These are phyloP conservation scores for Ballota nigra DNA, from an alignment of 257 asterid species.

Conservation along the genomic window DNA sequence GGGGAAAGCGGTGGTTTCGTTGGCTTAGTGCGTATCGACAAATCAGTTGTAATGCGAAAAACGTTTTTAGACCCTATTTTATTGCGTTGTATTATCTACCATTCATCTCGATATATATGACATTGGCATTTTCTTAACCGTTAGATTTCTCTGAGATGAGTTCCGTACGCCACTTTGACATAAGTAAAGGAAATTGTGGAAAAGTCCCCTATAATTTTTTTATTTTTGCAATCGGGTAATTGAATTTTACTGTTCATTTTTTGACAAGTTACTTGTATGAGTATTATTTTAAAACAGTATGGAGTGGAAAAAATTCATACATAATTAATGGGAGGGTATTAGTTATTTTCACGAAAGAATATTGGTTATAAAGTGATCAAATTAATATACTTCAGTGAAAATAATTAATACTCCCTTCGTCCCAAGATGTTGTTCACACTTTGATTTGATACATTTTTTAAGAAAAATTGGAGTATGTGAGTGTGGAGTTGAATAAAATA, in stretches of 20 bases:
- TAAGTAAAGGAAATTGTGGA: neutral
- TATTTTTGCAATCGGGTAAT: neutral
- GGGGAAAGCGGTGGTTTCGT: slow-evolving; percentile 26
- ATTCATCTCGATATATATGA: slow-evolving; percentile 4
- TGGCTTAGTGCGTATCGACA: slow-evolving; percentile 27
- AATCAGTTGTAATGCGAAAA: slow-evolving; percentile 5
- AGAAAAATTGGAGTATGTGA: no score
- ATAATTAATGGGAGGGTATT: no score
- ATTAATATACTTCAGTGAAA: no score
- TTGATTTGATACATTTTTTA: no score
- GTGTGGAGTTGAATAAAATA: no score
- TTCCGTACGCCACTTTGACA: neutral
- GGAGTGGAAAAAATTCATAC: no score
- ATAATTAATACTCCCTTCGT: no score
- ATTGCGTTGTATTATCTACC: slow-evolving; percentile 25
- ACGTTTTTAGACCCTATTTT: slow-evolving; percentile 32
- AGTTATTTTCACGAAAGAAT: no score
- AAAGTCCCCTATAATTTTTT: neutral
- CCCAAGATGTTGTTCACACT: no score
- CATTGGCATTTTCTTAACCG: slow-evolving; percentile 10
- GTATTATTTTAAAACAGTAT: neutral
- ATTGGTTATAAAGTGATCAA: no score
- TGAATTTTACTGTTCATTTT: neutral
- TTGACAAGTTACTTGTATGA: neutral
- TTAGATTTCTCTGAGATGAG: slow-evolving; percentile 2